Evolutionary conservation across 345 rosid genomes (phyloP), one percentile per base, ranked within the genome.

Genomic region (Aquilaria sinensis): DNA sequence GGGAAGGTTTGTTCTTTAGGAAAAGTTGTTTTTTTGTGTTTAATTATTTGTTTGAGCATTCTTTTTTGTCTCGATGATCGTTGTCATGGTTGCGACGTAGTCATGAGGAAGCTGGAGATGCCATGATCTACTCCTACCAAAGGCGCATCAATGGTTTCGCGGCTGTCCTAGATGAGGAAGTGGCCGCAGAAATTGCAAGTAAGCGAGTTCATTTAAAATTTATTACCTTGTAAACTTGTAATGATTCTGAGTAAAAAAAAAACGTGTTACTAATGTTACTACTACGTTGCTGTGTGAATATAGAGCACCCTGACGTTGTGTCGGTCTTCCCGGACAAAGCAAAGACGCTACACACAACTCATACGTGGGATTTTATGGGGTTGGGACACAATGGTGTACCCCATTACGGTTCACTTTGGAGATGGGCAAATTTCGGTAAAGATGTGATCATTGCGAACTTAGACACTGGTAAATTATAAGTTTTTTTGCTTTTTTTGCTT

Each of bases 111-210:
- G 84, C 84, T 0, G 52, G 63, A 62, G 72, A 74, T 1, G 73
- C 88, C 46, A 75, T 85, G 52, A 65, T 83, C 57, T 81, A 80
- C 59, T 77, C 84, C 31, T 83, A 77, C 63, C 64, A 71, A 45
- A 75, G 68, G 32, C 68, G 75, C 13, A 76, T 86, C 67, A 80
- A 83, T 9, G 92, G 92, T 45, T 83, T 83, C 1, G 80, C 85
- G 1, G 89, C 89, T 15, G 66, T 2, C 48, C 47, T 57, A 64
- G 56, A 78, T 86, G 46, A 76, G 68, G 6, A 61, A 73, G 16
- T 77, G 73, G 43, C 75, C 82, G 63, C 84, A 79, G 1, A 70
- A 65, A 62, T 47, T 63, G 58, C 45, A 80, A 43, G 77, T 84
- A 1, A 67, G 70, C 48, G 31, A 12, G 43, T 37, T 46, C 12